These are phyloP conservation scores for Pisolithus albus DNA, from an alignment of 768 basidiomycete genomes.

Conservation along the genomic window DNA sequence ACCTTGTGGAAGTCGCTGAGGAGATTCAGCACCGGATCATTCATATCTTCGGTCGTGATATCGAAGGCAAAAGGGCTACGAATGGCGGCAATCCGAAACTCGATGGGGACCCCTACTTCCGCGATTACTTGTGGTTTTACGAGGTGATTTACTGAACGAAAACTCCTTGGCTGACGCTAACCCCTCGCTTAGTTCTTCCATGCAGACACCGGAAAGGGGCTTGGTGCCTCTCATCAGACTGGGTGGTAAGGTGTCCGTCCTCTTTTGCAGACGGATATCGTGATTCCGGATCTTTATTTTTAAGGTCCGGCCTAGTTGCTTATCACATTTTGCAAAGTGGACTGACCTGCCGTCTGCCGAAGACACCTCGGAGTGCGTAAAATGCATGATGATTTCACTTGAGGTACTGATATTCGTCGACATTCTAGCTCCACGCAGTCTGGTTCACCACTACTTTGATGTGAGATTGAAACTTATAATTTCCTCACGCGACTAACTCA, in stretches of 20 bases:
- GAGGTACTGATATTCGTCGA: conserved; percentile 2
- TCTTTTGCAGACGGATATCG: not conserved
- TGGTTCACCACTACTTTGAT: conserved; percentile 92
- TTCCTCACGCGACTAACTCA: not conserved
- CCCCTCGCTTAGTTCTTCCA: conserved; percentile 72
- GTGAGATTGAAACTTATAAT: conserved; percentile 35
- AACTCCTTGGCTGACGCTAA: not conserved
- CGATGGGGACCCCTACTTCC: conserved; percentile 90
- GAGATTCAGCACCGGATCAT: conserved; percentile 99
- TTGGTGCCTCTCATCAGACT: conserved; percentile 97
- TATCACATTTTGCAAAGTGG: conserved; percentile 91
- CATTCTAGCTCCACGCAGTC: conserved; percentile 68
- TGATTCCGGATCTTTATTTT: not conserved
- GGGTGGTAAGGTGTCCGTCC: conserved; percentile 71
- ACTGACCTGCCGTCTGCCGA: conserved; percentile 80
- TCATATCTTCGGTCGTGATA: conserved; percentile 93
- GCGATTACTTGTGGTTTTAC: conserved; percentile 95
- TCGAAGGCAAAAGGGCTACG: conserved; percentile 77
- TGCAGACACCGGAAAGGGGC: conserved; percentile 83
- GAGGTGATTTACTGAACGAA: conserved; percentile 45
- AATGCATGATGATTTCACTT: conserved; percentile 25
- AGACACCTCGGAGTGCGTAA: conserved; percentile 84
- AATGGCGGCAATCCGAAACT: conserved; percentile 87
- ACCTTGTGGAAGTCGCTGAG: conserved; percentile 87
- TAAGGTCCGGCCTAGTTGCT: conserved; percentile 82